A percentile compares a stretch with the other conserved stretches of the same genome.
Evolutionary conservation across 2,329 filamentous ascomycete genomes (phyloP).

Genomic region (Endothia cerciana): DNA sequence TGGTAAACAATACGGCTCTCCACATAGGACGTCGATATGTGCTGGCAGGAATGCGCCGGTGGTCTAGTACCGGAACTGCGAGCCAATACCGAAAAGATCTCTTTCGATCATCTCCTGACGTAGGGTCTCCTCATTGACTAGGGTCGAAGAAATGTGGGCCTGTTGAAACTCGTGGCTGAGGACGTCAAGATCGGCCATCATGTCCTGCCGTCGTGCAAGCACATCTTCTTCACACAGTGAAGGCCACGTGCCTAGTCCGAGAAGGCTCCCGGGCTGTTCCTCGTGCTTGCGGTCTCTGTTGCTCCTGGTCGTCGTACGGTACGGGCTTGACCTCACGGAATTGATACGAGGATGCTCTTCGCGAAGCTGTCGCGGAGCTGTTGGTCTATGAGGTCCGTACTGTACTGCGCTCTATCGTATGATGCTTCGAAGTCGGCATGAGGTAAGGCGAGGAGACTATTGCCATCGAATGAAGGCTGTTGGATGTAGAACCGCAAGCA

Average conservation of each 20-base stretch:
- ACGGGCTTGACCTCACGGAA: not conserved
- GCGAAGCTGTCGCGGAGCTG: not conserved
- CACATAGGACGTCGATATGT: too few species aligned
- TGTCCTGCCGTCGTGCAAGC: too few species aligned
- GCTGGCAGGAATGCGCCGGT: too few species aligned
- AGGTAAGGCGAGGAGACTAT: not conserved
- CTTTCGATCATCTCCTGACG: not conserved
- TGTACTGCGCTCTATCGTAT: too few species aligned
- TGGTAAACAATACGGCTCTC: too few species aligned
- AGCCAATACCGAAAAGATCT: not conserved
- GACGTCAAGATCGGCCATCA: not conserved
- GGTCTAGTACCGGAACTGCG: not conserved
- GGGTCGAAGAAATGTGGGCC: not conserved
- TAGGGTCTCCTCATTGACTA: not conserved
- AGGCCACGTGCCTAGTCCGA: not conserved
- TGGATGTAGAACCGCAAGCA: not conserved
- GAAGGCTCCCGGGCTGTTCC: not conserved
- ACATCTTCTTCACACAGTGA: not conserved
- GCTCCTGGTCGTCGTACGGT: not conserved
- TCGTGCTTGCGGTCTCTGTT: not conserved
- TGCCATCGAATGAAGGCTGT: not conserved
- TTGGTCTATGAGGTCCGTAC: not conserved
- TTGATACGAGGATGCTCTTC: not conserved
- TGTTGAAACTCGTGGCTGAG: not conserved
- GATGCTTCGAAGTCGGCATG: not conserved